Base-by-base conservation (phyloP, 768 basidiomycete species). In the Favolaschia claudopus region DNA sequence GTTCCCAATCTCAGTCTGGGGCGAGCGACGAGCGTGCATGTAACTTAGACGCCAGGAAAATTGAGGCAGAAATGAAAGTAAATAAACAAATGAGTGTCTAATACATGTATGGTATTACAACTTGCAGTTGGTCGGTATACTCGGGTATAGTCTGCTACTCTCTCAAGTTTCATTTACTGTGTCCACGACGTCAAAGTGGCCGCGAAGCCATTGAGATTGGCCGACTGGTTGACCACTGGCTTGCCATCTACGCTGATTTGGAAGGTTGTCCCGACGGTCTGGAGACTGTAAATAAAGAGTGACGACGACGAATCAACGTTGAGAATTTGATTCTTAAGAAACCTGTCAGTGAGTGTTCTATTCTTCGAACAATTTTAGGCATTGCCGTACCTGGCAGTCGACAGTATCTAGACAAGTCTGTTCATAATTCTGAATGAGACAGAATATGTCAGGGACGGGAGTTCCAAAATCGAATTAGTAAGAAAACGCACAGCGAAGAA, bases 351-450 rank as follows among this genome's bases (percentile, higher is more conserved):
- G 20, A 52, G 39, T 27, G 20, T 27, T 22, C 28, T 32, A 31
- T 31, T 42, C 29, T 22, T 37, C 19, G 7, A 32, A n/a, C n/a
- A n/a, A n/a, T n/a, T n/a, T n/a, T n/a, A n/a, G n/a, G n/a, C n/a
- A n/a, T n/a, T n/a, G n/a, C n/a, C n/a, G n/a, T n/a, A n/a, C n/a
- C 68, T 89, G 89, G 71, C 89, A 91, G 33, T 63, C 76, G 20
- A 60, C 65, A 5, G 70, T 69, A 27, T 64, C 54, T 33, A 84
- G 31, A 65, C 89, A 89, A 13, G 73, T 66, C 69, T 85, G 78
- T 29, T 39, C 64, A 69, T 85, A 91, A 67, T 81, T 82, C 54
- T 55, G 34, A 39, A 12, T 8, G n/a, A 32, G 24, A 37, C 7
- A 15, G 8, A n/a, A n/a, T 5, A 28, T 13, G 28, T 48, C 24